Evolutionary conservation across 2,329 filamentous ascomycete genomes (phyloP).

Genomic region (Colletotrichum sojae): DNA sequence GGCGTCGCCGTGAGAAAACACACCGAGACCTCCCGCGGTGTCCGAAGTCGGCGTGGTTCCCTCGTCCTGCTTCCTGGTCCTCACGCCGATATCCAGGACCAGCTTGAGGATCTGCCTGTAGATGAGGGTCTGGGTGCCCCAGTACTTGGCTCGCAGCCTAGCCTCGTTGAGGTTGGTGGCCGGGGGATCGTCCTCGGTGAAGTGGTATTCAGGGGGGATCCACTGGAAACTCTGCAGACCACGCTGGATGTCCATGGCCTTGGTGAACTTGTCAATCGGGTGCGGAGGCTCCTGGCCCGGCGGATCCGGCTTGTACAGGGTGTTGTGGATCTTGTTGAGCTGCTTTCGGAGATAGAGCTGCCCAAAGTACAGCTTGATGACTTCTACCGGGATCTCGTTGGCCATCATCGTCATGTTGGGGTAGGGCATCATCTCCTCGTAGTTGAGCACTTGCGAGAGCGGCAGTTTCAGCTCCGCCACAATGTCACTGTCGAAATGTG

Average conservation of each 20-base stretch:
- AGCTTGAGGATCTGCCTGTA: constrained; percentile 81
- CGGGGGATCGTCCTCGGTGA: constrained; percentile 77
- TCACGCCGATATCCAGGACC: constrained; percentile 64
- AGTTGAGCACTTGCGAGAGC: constrained; percentile 72
- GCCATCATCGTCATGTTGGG: constrained; percentile 68
- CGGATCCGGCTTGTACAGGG: constrained; percentile 63
- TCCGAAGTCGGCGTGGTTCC: constrained; percentile 46
- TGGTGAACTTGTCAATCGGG: constrained; percentile 57
- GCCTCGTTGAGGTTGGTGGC: constrained; percentile 84
- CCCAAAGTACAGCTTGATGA: constrained; percentile 73
- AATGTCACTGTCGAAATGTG: constrained; percentile 76
- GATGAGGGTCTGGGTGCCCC: constrained; percentile 91
- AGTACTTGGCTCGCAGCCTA: constrained; percentile 92
- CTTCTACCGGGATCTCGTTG: constrained; percentile 58
- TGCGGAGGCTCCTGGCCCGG: constrained; percentile 46
- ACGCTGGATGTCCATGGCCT: constrained; percentile 54
- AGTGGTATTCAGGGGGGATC: constrained; percentile 67
- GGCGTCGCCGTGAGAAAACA: constrained; percentile 43
- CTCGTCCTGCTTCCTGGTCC: constrained; percentile 48
- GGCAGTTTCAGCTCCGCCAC: constrained; percentile 84
- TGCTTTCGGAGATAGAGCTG: constrained; percentile 76
- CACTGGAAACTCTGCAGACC: constrained; percentile 53
- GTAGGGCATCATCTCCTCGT: constrained; percentile 76
- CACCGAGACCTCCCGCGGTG: constrained; percentile 52
- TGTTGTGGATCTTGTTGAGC: constrained; percentile 73